These are phyloP conservation scores for Urostyla sp. DNA, from an alignment of 73 alveolate genomes.

Conservation along the genomic window DNA sequence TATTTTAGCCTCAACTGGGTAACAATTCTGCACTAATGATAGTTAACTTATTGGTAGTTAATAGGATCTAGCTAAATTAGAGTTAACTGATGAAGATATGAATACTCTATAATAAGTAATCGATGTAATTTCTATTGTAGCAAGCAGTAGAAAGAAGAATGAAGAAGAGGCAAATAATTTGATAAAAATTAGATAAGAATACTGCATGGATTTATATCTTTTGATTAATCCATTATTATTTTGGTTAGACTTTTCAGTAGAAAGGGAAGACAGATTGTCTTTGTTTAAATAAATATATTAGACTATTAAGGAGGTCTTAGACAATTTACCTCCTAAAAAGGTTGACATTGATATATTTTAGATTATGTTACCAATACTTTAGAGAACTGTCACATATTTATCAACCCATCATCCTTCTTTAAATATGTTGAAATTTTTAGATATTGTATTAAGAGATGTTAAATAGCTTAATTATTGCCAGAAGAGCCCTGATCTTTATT, in stretches of 20 bases:
- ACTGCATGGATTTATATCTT: slow-evolving; percentile 61
- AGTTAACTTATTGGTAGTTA: background rate
- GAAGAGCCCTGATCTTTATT: slow-evolving; percentile 25
- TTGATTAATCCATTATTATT: slow-evolving; percentile 64
- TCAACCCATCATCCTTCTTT: slow-evolving; percentile 54
- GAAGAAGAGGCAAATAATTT: slow-evolving; percentile 73
- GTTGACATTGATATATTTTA: slow-evolving; percentile 63
- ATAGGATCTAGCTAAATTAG: slow-evolving; percentile 38
- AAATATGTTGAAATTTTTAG: slow-evolving; percentile 68
- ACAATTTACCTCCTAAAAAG: slow-evolving; percentile 63
- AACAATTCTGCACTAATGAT: slow-evolving; percentile 2
- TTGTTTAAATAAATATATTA: slow-evolving; percentile 62
- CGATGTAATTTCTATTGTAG: slow-evolving; percentile 63
- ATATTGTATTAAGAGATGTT: slow-evolving; percentile 61
- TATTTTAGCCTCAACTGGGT: background rate
- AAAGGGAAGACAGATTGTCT: slow-evolving; percentile 71
- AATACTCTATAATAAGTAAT: slow-evolving; percentile 3
- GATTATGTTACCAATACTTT: slow-evolving; percentile 52
- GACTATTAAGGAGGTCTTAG: slow-evolving; percentile 67
- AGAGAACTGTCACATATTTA: slow-evolving; percentile 44
- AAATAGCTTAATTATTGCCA: slow-evolving; percentile 24
- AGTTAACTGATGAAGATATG: slow-evolving; percentile 59
- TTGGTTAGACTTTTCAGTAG: slow-evolving; percentile 71
- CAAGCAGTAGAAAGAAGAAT: slow-evolving; percentile 54
- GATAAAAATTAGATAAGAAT: slow-evolving; percentile 51